Base-by-base conservation (phyloP, 768 basidiomycete species). In the Suillus sp. region DNA sequence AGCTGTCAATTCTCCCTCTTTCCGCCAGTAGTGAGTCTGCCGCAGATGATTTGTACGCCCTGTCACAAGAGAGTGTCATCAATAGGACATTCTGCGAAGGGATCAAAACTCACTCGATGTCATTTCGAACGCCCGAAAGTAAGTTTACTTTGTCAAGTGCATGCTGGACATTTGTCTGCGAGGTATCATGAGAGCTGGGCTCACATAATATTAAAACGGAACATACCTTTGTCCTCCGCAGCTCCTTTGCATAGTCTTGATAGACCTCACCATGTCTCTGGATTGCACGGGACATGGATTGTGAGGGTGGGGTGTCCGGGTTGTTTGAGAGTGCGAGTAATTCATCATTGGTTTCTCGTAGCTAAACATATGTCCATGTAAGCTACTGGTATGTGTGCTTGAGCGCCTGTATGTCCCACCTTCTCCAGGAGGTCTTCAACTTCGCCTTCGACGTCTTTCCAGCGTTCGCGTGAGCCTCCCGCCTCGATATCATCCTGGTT, bases 211-310 rank as follows among this genome's bases (percentile, higher is more conserved):
- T 13, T 34, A 35, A 50, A 59, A n/a, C 4, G 3, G 10, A 30
- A 42, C 20, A 20, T 61, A 92, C 95, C 84, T 94, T 92, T 53
- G 95, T 97, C 68, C 96, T 84, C 60, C 81, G 80, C 65, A 95
- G 84, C 74, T 99, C 97, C 53, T 92, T 83, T 34, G 82, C 81
- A 72, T 95, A 94, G 71, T 98, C 96, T 71, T 90, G 88, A 63
- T 92, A 87, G 30, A 98, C 87, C 65, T 99, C 96, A 50, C 89
- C 80, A 74, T 99, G 97, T 37, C 96, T 81, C 70, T 96, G 92
- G 55, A 96, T 90, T 27, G 94, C 88, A 66, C 96, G 88, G 54
- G 92, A 82, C 86, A 96, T 92, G 8, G 91, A 90, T 64, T 89
- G 85, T 0, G 94, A 93, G 22, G 93, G 85, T 4, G 84, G 82